Evolutionary conservation across 306 rosid genomes (phyloP).

Genomic region (Oxytropis ochrocephala): DNA sequence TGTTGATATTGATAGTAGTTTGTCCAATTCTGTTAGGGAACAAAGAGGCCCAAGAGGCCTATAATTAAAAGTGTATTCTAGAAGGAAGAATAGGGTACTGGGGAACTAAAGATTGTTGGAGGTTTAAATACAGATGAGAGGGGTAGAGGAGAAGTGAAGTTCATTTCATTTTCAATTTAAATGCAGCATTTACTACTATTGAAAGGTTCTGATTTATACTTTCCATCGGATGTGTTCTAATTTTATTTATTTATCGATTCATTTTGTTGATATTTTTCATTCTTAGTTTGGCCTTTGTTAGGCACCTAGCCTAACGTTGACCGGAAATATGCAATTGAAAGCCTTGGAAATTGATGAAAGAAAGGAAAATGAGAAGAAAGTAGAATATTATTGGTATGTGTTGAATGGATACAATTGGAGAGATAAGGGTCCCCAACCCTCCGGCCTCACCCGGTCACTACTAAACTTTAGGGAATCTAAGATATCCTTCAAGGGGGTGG

Average conservation of each 20-base stretch:
- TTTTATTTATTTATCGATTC: not conserved
- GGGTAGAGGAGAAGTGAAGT: not conserved
- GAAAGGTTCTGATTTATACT: not conserved
- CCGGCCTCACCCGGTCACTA: too few species aligned
- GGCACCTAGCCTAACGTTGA: too few species aligned
- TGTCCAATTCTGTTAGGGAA: not conserved
- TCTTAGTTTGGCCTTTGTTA: not conserved
- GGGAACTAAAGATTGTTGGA: not conserved
- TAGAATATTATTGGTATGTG: too few species aligned
- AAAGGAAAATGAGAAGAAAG: too few species aligned
- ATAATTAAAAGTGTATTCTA: not conserved
- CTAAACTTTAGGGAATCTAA: too few species aligned
- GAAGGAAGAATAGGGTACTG: not conserved
- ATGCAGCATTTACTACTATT: not conserved
- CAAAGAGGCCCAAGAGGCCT: not conserved
- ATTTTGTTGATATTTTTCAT: not conserved
- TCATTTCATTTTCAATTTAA: constrained; percentile 11
- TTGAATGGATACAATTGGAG: too few species aligned
- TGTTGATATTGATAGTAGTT: not conserved
- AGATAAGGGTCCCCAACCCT: too few species aligned
- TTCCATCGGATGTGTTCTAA: not conserved
- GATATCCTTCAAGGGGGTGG: too few species aligned
- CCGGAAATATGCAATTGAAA: too few species aligned
- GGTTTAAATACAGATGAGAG: not conserved
- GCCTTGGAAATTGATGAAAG: too few species aligned